These are phyloP conservation scores for Microbotryum scabiosae DNA, from an alignment of 1,284 basidiomycete species.

Conservation along the genomic window DNA sequence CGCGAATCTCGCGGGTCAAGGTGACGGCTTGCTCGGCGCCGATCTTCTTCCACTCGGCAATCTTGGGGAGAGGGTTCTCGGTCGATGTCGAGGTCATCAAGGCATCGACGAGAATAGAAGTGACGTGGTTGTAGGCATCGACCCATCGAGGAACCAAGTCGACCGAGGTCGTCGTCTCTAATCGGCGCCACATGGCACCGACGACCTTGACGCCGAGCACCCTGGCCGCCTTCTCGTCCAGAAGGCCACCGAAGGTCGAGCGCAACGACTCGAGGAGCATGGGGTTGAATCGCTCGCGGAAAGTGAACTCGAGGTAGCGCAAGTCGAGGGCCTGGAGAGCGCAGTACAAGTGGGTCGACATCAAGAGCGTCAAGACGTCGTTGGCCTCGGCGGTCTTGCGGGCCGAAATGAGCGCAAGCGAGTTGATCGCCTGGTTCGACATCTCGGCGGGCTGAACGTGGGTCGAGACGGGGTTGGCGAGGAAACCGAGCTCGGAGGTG, in stretches of 20 bases:
- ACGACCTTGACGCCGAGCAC: conserved; percentile 17
- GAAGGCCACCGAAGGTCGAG: conserved; percentile 40
- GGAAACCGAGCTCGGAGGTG: conserved; percentile 66
- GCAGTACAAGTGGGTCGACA: conserved; percentile 63
- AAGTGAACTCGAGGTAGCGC: conserved; percentile 59
- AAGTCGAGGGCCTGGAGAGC: conserved; percentile 74
- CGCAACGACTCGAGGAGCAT: conserved; percentile 53
- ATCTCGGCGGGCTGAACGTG: conserved; percentile 39
- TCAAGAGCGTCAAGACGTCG: conserved; percentile 58
- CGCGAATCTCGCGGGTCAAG: conserved; percentile 49
- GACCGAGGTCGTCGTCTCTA: conserved; percentile 49
- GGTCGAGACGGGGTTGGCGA: conserved; percentile 74
- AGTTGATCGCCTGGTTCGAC: conserved; percentile 66
- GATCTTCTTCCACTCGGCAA: conserved; percentile 50
- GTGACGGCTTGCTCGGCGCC: conserved; percentile 47
- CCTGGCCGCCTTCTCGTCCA: conserved; percentile 38
- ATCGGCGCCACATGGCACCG: conserved; percentile 36
- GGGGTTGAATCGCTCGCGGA: conserved; percentile 47
- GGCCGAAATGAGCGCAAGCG: conserved; percentile 67
- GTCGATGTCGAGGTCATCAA: conserved; percentile 48
- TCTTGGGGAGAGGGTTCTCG: conserved; percentile 38
- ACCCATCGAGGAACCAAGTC: conserved; percentile 38
- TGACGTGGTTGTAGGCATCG: conserved; percentile 25
- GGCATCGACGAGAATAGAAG: conserved; percentile 44
- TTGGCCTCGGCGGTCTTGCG: conserved; percentile 66